Evolutionary conservation across 108 stramenopile species (phyloP), one percentile per base, ranked within the genome.

Genomic region (Skeletonema menzelii): DNA sequence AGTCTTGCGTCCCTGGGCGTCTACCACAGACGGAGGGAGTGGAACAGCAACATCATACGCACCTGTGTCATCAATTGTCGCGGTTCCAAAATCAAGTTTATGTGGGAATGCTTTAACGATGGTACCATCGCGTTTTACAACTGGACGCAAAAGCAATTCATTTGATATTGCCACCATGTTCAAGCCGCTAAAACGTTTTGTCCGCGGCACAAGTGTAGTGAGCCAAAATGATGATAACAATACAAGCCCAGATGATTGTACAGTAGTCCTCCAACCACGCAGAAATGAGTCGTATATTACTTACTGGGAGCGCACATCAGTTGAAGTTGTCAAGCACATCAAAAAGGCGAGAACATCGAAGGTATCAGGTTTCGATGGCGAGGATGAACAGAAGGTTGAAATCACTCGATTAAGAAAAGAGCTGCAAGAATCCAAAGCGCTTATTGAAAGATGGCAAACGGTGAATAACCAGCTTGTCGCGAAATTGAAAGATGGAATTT

Each of bases 401-500:
- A 85, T 88, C 24, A 66, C 59, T 7, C 49, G 70, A 27, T 72
- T 92, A 47, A 67, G 76, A 34, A 64, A 86, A 27, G 82, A 85
- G 28, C 75, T 92, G 46, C 78, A 57, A 35, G 63, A 83, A 24
- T 85, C 88, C 17, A 55, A 65, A 13, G 53, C 62, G 2, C 73
- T 82, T 24, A 83, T 92, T 30, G 80, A 80, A 42, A 61, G 91
- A 65, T 92, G 91, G 91, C 68, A 90, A 69, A 73, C 65, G 24
- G 91, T 92, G 42, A 90, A 90, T 70, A 88, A 90, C 69, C 87
- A 88, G 46, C 80, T 91, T 38, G 63, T 84, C 63, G 68, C 77
- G 6, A 82, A 84, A 19, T 35, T 60, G 59, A 60, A 60, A 32
- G 8, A 35, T 35, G 4, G 19, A 13, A 32, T 8, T 15, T 56